Evolutionary conservation across 163 green algal species (phyloP), one percentile per base, ranked within the genome.

Genomic region (Scenedesmus sp.): DNA sequence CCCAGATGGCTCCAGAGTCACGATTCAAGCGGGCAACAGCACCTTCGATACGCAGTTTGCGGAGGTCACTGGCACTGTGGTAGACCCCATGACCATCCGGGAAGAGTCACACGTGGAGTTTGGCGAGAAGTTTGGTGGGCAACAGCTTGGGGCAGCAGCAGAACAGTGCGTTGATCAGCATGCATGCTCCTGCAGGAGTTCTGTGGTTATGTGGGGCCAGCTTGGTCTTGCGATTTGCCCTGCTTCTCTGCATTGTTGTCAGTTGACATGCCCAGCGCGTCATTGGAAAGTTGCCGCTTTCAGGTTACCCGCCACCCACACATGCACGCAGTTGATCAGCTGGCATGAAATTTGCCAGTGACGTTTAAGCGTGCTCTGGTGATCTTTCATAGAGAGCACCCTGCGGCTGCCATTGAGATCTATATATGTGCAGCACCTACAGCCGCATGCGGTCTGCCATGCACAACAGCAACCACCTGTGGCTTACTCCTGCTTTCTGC

Each of bases 81-180:
- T 93, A 13, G 90, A 93, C 64, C 90, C 90, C 8, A 70, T 34
- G n/a, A 93, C 82, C 52, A 91, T 93, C 8, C 64, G 66, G 60
- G 90, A 93, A 46, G 90, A 91, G 3, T 77, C 54, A 16, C 90
- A 93, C 82, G 76, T 88, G 3, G 60, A 93, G 62, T 91, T 89
- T 67, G 77, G 85, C 18, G 90, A 93, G 10, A 88, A 87, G 1
- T 93, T 93, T 91, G 90, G 90, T 93, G 74, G 54, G 90, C 20
- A 55, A 52, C 74, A 73, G 59, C 59, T 62, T 55, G 7, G 15
- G 26, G 74, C 57, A 67, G 57, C 52, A 16, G 70, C 20, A 79
- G 70, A 79, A 8, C 23, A 2, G 1, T 82, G n/a, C 2, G 66
- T 16, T 73, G 52, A 26, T 74, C 59, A 52, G 23, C 10, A 77